These are phyloP conservation scores for Mortierella alpina DNA, from an alignment of 192 early-diverging fungal species.

Conservation along the genomic window DNA sequence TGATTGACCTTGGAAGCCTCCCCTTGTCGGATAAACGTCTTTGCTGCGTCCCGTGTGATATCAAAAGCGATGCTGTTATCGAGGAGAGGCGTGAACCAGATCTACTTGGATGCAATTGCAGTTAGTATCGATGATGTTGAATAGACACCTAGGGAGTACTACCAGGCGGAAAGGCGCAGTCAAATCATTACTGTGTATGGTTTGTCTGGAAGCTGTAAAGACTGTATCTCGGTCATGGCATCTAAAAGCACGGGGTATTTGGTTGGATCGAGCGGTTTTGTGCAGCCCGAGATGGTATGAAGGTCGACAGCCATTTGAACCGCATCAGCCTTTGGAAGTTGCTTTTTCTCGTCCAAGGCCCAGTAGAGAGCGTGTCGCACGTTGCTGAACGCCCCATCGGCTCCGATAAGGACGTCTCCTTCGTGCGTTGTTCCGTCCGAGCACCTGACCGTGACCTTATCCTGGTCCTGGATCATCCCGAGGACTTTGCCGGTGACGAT, in stretches of 20 bases:
- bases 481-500: slow-evolving; percentile 28
- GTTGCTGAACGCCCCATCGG: slow-evolving; percentile 53
- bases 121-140: background rate
- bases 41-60: slow-evolving; percentile 28
- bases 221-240: slow-evolving; percentile 52
- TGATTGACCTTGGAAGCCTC: slow-evolving; percentile 34
- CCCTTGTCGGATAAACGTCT: slow-evolving; percentile 40
- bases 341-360: slow-evolving; percentile 44
- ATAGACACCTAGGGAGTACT: background rate
- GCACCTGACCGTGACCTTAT: slow-evolving; percentile 47
- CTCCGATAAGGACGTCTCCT: slow-evolving; percentile 52
- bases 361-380: slow-evolving; percentile 48
- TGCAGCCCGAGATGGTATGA: slow-evolving; percentile 42
- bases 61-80: slow-evolving; percentile 51
- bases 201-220: slow-evolving; percentile 34
- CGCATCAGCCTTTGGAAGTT: slow-evolving; percentile 27
- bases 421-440: slow-evolving; percentile 45
- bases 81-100: slow-evolving; percentile 46
- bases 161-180: background rate
- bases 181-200: slow-evolving; percentile 34
- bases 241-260: slow-evolving; percentile 40
- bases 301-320: slow-evolving; percentile 30
- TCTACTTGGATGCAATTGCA: slow-evolving; percentile 1
- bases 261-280: slow-evolving; percentile 40
- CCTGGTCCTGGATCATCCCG: slow-evolving; percentile 33